Conservation (phyloP, 371 early-diverging fungal species). For the Mortierella sp. region DNA sequence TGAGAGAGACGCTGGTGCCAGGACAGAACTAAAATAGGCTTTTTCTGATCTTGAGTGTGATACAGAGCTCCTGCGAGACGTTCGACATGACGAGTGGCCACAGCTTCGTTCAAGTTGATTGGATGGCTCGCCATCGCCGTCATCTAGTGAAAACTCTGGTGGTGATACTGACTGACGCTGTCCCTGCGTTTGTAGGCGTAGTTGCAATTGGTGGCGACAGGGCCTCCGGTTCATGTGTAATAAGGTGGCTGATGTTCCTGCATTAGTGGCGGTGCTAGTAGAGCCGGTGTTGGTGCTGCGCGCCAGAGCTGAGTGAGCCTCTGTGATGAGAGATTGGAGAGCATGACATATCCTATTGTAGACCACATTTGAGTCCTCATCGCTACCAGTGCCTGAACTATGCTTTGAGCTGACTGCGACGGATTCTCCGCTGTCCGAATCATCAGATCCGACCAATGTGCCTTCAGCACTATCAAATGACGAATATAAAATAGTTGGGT, state of each 20-base stretch:
- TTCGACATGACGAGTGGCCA: constrained; percentile 24
- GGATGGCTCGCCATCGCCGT: constrained; percentile 12
- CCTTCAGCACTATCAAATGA: constrained; percentile 43
- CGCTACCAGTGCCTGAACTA: constrained; percentile 22
- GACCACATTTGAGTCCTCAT: constrained; percentile 45
- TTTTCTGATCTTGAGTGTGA: constrained; percentile 7
- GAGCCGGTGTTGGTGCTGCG: constrained; percentile 11
- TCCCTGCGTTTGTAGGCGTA: constrained; percentile 1
- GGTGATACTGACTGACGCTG: neutral
- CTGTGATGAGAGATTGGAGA: constrained; percentile 44
- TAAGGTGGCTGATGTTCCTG: neutral
- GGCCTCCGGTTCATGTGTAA: neutral
- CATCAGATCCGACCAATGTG: constrained; percentile 51
- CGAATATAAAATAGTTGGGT: neutral
- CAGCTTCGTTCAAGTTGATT: constrained; percentile 11
- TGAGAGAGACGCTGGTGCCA: neutral
- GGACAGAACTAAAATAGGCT: neutral
- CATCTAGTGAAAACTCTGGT: neutral
- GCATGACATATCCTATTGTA: constrained; percentile 54
- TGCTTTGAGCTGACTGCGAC: constrained; percentile 32
- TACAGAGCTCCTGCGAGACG: constrained; percentile 40
- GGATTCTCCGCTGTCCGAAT: constrained; percentile 41
- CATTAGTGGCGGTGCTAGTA: neutral
- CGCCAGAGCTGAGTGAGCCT: constrained; percentile 42
- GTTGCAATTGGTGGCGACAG: neutral